These are phyloP conservation scores for Sporothrix globosa DNA, from an alignment of 2,329 filamentous ascomycete genomes.

Conservation along the genomic window DNA sequence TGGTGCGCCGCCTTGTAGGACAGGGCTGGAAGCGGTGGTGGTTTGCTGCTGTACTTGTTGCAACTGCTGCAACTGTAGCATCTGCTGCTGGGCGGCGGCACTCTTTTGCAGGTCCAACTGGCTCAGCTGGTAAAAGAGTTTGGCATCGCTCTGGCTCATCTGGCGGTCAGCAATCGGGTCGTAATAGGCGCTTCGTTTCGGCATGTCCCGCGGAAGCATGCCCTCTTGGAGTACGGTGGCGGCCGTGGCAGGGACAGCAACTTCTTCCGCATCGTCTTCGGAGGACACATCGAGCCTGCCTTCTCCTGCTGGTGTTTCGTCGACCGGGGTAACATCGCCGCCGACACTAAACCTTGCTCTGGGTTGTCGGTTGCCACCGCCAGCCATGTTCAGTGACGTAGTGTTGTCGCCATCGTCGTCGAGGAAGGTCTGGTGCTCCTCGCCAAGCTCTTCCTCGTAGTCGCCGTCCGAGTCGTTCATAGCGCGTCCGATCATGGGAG, in stretches of 20 bases:
- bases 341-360: constrained; percentile 25
- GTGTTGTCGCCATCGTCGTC: constrained; percentile 17
- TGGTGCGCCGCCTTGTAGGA: constrained; percentile 40
- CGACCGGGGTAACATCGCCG: constrained; percentile 20
- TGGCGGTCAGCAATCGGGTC: constrained; percentile 92
- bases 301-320: background rate
- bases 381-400: background rate
- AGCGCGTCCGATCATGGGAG: constrained; percentile 18
- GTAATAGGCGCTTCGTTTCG: constrained; percentile 81
- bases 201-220: constrained; percentile 64
- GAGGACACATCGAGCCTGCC: background rate
- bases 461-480: constrained; percentile 23
- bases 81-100: constrained; percentile 43
- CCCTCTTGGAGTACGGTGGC: constrained; percentile 51
- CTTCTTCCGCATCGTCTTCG: constrained; percentile 44
- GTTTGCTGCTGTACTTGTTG: constrained; percentile 37
- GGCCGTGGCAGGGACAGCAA: constrained; percentile 28
- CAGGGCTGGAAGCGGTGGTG: constrained; percentile 52
- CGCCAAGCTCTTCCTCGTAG: constrained; percentile 6
- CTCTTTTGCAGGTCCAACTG: constrained; percentile 61
- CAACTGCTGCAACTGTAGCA: constrained; percentile 36
- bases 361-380: background rate
- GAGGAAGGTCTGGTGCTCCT: constrained; percentile 4
- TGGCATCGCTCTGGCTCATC: constrained; percentile 91
- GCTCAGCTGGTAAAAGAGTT: constrained; percentile 92